Evolutionary conservation across 805 yeast genomes (phyloP), one percentile per base, ranked within the genome.

Genomic region (Teunomyces barrocoloradensis): DNA sequence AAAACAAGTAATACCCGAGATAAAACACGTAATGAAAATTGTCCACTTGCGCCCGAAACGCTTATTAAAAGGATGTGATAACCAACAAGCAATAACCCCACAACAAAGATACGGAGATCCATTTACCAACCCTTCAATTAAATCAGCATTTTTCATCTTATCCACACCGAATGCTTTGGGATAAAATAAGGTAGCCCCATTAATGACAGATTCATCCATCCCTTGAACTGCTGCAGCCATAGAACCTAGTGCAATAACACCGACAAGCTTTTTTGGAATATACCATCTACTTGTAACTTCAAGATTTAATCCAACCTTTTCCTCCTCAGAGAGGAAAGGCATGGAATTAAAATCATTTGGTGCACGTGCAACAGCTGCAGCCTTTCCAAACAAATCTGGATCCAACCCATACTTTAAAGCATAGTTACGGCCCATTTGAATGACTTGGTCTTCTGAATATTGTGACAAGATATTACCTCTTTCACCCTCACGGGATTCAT

Each of bases 221-320:
- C 89, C 89, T 59, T 84, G 89, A 35, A 83, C 86, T 4, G 85
- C 82, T 3, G 87, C 85, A 44, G 87, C 82, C 72, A 83, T 69
- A 2, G 88, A 83, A 40, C 85, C 81, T 57, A 82, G 66, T 6
- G 82, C 76, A 63, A 80, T 77, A 17, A 79, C 75, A 49, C 71
- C 79, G 51, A 78, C 62, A 55, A 85, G 68, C 49, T 74, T 79
- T 7, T 57, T 18, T 69, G 78, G 81, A 21, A 78, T 52, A 45
- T 68, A 68, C 74, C 75, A 73, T 46, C 58, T 69, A 34, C 64
- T 57, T n/a, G 63, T 70, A 56, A 58, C 78, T 71, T 61, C 86
- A 20, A 59, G 50, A 66, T 84, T 68, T 23, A 80, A 74, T 39
- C 78, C 79, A 5, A 66, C 53, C 45, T 63, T 64, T 53, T 82